These are phyloP conservation scores for Chlorociboria aeruginascens DNA, from an alignment of 495 filamentous ascomycete genomes.

Conservation along the genomic window DNA sequence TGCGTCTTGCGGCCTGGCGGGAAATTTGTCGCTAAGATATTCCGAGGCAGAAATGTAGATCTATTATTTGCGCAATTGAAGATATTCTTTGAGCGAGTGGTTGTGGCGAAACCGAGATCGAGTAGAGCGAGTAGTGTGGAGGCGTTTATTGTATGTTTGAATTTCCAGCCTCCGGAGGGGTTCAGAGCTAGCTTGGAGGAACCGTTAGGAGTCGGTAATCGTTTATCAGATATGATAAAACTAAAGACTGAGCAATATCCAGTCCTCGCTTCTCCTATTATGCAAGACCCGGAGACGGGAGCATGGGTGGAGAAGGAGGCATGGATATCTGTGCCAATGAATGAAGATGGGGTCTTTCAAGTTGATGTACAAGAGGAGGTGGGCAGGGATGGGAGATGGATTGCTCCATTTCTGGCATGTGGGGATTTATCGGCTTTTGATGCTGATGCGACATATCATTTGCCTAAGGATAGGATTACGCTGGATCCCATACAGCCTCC, in stretches of 20 bases:
- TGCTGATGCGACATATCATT: slow-evolving; percentile 81
- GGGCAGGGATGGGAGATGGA: slow-evolving; percentile 52
- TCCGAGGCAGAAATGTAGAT: slow-evolving; percentile 85
- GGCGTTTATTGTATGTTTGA: slow-evolving; percentile 90
- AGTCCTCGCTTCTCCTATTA: slow-evolving; percentile 23
- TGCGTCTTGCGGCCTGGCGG: slow-evolving; percentile 87
- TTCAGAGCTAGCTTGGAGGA: slow-evolving; percentile 57
- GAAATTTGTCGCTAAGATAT: slow-evolving; percentile 96
- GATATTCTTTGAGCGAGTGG: slow-evolving; percentile 76
- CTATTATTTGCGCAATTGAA: slow-evolving; percentile 85
- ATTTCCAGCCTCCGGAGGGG: slow-evolving; percentile 54
- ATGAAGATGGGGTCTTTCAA: slow-evolving; percentile 48
- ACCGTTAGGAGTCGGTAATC: slow-evolving; percentile 46
- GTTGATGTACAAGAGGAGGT: slow-evolving; percentile 27
- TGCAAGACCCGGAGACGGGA: slow-evolving; percentile 29
- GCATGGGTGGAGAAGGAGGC: slow-evolving; percentile 31
- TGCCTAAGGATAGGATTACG: slow-evolving; percentile 62
- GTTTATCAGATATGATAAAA: slow-evolving; percentile 32
- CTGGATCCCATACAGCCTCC: slow-evolving; percentile 94
- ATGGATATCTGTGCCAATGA: slow-evolving; percentile 22
- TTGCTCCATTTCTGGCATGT: slow-evolving; percentile 89
- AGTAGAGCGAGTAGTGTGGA: slow-evolving; percentile 90
- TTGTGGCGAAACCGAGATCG: slow-evolving; percentile 84
- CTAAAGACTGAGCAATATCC: slow-evolving; percentile 23
- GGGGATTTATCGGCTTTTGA: slow-evolving; percentile 92